A percentile compares a stretch with the other conserved stretches of the same genome.
These are phyloP conservation scores for Mycena latifolia DNA, from an alignment of 768 basidiomycete species.

Conservation along the genomic window DNA sequence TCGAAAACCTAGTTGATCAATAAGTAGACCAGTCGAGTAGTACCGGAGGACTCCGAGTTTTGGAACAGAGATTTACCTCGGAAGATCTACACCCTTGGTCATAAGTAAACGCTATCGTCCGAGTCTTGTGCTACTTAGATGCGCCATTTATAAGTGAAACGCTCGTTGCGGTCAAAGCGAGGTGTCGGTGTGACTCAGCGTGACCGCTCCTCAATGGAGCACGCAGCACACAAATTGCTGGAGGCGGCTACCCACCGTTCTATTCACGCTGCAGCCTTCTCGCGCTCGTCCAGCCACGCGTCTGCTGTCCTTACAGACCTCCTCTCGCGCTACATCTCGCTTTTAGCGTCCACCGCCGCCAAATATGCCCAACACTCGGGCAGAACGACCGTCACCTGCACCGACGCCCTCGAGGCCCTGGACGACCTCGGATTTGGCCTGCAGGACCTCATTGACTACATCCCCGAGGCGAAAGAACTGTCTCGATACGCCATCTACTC, in stretches of 20 bases:
- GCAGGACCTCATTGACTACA: conserved; percentile 78
- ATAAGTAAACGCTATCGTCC: too few species aligned
- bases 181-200: too few species aligned
- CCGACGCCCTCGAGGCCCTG: conserved; percentile 75
- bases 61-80: too few species aligned
- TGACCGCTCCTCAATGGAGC: conserved; percentile 63
- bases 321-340: conserved; percentile 77
- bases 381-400: conserved; percentile 65
- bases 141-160: too few species aligned
- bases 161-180: too few species aligned
- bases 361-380: conserved; percentile 84
- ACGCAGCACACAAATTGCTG: conserved; percentile 68
- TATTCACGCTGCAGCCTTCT: conserved; percentile 83
- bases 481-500: conserved; percentile 76
- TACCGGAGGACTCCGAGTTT: too few species aligned
- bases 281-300: conserved; percentile 81
- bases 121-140: too few species aligned
- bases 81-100: too few species aligned
- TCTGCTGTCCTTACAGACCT: conserved; percentile 79
- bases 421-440: conserved; percentile 81
- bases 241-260: conserved; percentile 78
- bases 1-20: too few species aligned
- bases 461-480: conserved; percentile 77
- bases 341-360: conserved; percentile 75
- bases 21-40: too few species aligned